Evolutionary conservation across 225 moss, liverwort and hornwort genomes (phyloP).

Genomic region (Sphagnum tenellum): DNA sequence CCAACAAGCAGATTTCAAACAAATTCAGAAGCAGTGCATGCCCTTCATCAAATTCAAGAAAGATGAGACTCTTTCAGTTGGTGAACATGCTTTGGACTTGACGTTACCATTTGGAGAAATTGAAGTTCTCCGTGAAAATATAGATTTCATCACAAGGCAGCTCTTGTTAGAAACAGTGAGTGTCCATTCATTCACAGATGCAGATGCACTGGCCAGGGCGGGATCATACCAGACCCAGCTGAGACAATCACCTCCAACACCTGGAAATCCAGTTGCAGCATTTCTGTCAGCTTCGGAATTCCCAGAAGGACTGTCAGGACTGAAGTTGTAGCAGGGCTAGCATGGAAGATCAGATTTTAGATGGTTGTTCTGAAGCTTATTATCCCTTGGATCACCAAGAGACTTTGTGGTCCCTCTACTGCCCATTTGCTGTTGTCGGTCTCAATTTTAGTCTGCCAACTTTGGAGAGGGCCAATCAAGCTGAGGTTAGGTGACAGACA

Average conservation of each 20-base stretch:
- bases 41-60: conserved; percentile 97
- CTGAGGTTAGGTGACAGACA: too few relatives aligned
- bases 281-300: conserved; percentile 35
- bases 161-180: conserved; percentile 50
- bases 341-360: too few relatives aligned
- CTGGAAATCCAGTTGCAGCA: conserved; percentile 60
- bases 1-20: conserved; percentile 48
- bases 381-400: too few relatives aligned
- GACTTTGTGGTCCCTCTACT: too few relatives aligned
- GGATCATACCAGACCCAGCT: conserved; percentile 40
- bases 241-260: conserved; percentile 65
- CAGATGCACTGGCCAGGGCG: conserved; percentile 25
- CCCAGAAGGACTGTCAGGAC: not conserved
- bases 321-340: too few relatives aligned
- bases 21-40: conserved; percentile 81
- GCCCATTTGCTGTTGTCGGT: too few relatives aligned
- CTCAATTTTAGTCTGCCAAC: too few relatives aligned
- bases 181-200: conserved; percentile 36
- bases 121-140: conserved; percentile 49
- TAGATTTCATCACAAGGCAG: conserved; percentile 63
- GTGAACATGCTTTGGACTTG: conserved; percentile 79
- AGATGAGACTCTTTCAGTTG: conserved; percentile 78
- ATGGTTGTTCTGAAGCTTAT: too few relatives aligned
- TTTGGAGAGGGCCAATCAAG: too few relatives aligned
- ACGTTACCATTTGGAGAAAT: conserved; percentile 80